These are phyloP conservation scores for Trichoderma koningiopsis DNA, from an alignment of 2,329 filamentous ascomycete species.

Conservation along the genomic window DNA sequence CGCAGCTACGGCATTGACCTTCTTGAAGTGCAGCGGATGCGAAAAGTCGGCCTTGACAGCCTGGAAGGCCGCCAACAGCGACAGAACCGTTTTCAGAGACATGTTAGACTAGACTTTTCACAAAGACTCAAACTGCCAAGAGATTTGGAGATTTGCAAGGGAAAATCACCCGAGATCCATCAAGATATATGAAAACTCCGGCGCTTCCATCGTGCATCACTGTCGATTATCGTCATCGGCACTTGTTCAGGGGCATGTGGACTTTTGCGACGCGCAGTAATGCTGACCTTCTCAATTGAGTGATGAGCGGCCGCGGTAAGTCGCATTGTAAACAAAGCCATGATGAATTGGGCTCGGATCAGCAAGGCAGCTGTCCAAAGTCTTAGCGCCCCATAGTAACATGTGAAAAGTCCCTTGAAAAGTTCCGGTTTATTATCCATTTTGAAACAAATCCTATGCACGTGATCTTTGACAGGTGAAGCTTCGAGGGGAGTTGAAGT, in stretches of 20 bases:
- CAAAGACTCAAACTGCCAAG: background rate
- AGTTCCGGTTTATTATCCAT: slow-evolving; percentile 8
- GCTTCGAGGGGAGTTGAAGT: background rate
- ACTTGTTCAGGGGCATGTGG: background rate
- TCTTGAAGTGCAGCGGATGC: slow-evolving; percentile 27
- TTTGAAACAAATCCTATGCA: background rate
- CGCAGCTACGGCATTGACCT: slow-evolving; percentile 24
- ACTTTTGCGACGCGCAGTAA: background rate
- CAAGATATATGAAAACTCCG: background rate
- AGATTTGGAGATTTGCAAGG: background rate
- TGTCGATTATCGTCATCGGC: background rate
- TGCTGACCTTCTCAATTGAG: slow-evolving; percentile 22
- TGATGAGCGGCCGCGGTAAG: background rate
- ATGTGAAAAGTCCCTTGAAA: background rate
- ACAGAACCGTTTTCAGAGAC: slow-evolving; percentile 24
- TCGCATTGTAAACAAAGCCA: slow-evolving; percentile 4
- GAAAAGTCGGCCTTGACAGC: slow-evolving; percentile 27
- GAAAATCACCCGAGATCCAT: background rate
- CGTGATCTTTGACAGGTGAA: background rate
- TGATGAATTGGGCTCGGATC: slow-evolving; percentile 13
- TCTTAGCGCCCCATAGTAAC: slow-evolving; percentile 8
- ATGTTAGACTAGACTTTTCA: slow-evolving; percentile 13
- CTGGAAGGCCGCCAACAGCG: slow-evolving; percentile 22
- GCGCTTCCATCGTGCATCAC: background rate
- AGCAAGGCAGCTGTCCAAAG: background rate